Conservation (phyloP, 2,329 filamentous ascomycete species). For the Chaetomium sp. region DNA sequence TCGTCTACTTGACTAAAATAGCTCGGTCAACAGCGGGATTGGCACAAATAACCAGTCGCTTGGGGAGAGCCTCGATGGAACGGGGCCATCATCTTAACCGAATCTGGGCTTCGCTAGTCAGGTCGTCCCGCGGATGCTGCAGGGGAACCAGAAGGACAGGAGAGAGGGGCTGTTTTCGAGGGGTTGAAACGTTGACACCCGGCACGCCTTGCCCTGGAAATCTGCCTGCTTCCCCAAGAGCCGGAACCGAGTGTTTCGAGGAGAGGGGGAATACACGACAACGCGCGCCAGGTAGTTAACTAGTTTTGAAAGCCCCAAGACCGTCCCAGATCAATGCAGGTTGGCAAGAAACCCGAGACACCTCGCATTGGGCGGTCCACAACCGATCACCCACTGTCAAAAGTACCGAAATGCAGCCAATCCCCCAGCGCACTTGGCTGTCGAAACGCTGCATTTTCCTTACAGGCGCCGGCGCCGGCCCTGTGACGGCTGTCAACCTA, state of each 20-base stretch:
- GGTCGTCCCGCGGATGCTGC: neutral
- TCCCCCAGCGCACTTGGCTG: no score
- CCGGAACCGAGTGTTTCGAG: constrained; percentile 7
- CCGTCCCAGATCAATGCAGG: constrained; percentile 10
- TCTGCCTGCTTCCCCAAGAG: neutral
- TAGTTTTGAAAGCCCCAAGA: no score
- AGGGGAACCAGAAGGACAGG: constrained; percentile 1
- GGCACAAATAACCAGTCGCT: neutral
- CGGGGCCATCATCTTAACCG: neutral
- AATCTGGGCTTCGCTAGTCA: neutral
- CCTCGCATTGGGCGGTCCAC: no score
- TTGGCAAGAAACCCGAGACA: constrained; percentile 1
- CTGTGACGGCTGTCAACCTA: no score
- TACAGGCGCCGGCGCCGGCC: no score
- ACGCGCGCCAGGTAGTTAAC: no score
- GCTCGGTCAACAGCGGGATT: constrained; percentile 2
- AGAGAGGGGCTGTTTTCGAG: neutral
- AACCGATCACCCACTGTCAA: no score
- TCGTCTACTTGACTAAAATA: neutral
- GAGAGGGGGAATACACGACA: neutral
- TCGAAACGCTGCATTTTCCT: no score
- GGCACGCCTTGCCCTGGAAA: neutral
- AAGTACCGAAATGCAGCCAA: no score
- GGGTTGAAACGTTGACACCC: constrained; percentile 14
- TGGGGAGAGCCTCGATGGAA: neutral